Percentiles rank a stretch among this genome's conserved stretches.
Evolutionary conservation across 768 basidiomycete genomes (phyloP).

Genomic region (Collybia mongolica): DNA sequence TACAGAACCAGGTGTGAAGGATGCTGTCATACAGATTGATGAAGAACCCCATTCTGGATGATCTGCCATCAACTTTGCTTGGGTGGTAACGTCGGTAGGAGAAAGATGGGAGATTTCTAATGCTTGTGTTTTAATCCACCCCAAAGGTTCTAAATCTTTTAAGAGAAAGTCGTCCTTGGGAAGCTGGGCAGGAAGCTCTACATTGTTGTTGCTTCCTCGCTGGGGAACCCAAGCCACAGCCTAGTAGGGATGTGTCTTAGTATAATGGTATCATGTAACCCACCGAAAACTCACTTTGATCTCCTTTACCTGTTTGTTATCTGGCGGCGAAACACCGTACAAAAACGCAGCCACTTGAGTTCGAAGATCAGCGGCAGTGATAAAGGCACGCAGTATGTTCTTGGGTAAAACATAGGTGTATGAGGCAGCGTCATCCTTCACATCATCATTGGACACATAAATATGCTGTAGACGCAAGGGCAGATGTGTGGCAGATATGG

Average conservation of each 20-base stretch:
- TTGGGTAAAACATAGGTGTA: constrained; percentile 97
- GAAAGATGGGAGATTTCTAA: constrained; percentile 91
- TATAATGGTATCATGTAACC: background rate
- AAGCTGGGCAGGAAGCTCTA: constrained; percentile 87
- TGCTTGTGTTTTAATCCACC: constrained; percentile 97
- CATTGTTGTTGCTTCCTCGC: constrained; percentile 90
- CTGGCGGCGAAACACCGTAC: constrained; percentile 90
- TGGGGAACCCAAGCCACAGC: constrained; percentile 98
- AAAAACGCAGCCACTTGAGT: constrained; percentile 95
- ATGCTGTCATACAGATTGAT: constrained; percentile 89
- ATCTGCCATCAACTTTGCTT: constrained; percentile 95
- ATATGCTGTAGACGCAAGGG: constrained; percentile 96
- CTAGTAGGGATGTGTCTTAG: constrained; percentile 22
- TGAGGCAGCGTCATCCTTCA: constrained; percentile 94
- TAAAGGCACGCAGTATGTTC: constrained; percentile 93
- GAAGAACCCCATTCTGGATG: constrained; percentile 95
- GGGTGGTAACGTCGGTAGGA: constrained; percentile 89
- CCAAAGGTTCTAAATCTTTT: constrained; percentile 92
- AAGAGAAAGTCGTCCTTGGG: constrained; percentile 95
- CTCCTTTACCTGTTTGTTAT: constrained; percentile 98
- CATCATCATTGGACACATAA: constrained; percentile 98
- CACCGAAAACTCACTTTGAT: constrained; percentile 64
- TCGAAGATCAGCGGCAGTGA: constrained; percentile 89
- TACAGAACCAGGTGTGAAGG: constrained; percentile 98
- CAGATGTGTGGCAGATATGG: constrained; percentile 95